Conservation (phyloP, 495 filamentous ascomycete genomes). For the Penicillium canescens region DNA sequence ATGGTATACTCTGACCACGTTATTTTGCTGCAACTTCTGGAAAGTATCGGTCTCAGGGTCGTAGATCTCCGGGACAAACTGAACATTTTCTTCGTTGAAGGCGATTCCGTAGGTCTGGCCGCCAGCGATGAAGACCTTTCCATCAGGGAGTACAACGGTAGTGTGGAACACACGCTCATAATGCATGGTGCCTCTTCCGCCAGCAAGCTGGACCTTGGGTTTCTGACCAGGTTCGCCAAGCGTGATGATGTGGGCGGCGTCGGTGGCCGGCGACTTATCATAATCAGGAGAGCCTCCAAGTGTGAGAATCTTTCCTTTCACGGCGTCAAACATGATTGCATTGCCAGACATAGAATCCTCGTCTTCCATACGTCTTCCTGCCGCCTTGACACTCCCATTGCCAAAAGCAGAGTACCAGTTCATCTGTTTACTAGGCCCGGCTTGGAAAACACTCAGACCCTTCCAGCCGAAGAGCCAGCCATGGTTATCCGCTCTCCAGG, state of each 20-base stretch:
- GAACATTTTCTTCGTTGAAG: constrained; percentile 50
- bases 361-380: constrained; percentile 38
- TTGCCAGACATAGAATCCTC: constrained; percentile 54
- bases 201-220: constrained; percentile 29
- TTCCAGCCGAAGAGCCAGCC: constrained; percentile 64
- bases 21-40: constrained; percentile 23
- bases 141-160: constrained; percentile 56
- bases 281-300: constrained; percentile 53
- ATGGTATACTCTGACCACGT: constrained; percentile 57
- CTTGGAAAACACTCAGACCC: constrained; percentile 52
- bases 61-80: constrained; percentile 51
- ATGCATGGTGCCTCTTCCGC: constrained; percentile 33
- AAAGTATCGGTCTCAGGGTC: constrained; percentile 44
- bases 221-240: constrained; percentile 27
- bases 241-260: constrained; percentile 51
- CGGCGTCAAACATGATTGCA: constrained; percentile 58
- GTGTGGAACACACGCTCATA: constrained; percentile 53
- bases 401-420: constrained; percentile 51
- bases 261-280: constrained; percentile 34
- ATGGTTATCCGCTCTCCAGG: constrained; percentile 31
- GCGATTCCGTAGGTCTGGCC: constrained; percentile 47
- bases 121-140: constrained; percentile 55
- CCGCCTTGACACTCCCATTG: constrained; percentile 34
- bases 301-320: constrained; percentile 54
- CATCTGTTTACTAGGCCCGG: constrained; percentile 44